Base-by-base conservation (phyloP, 2,329 filamentous ascomycete genomes). In the Penicillium polonicum region DNA sequence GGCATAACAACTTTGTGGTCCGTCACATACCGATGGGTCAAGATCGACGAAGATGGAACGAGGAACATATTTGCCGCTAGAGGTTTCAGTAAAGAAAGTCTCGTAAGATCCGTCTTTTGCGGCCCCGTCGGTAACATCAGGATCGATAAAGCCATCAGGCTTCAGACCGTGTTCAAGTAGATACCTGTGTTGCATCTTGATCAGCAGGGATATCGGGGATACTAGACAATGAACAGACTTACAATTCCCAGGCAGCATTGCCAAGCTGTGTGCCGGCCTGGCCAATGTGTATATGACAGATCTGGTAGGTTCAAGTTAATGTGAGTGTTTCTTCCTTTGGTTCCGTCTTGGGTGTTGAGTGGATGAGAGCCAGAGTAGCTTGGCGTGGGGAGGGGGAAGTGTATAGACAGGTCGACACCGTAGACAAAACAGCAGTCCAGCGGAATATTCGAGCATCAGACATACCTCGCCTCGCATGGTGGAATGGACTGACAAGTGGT, bases 181-280 rank as follows among this genome's bases (percentile, higher is more conserved):
- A 73, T 88, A 88, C 60, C 84, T 87, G 63, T 31, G 48, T 57
- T 57, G 29, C 55, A 13, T 27, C 50, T 54, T 23, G 13, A 45
- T 52, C 27, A 57, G 52, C 21, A 19, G 12, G 39, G 39, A 35
- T 52, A 51, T 44, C 42, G 29, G 43, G 31, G 46, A 59, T 52
- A 61, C 70, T 64, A 65, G 69, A 70, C 66, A 72, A 68, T 71
- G 65, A 62, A 58, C 42, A 51, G 55, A 74, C 84, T 65, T 83
- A 88, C 85, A 88, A 80, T 76, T 88, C 85, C 85, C 85, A 88
- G 66, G 85, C 85, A 70, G 82, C 84, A 78, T 88, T 88, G 68
- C 85, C 85, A 59, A 88, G 82, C 80, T 88, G 85, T 55, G 80
- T 82, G 74, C 85, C 85, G 74, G 85, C 85, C 78, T 88, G 85